Conservation (phyloP, 2,329 filamentous ascomycete species). For the Epichloe glyceriae region DNA sequence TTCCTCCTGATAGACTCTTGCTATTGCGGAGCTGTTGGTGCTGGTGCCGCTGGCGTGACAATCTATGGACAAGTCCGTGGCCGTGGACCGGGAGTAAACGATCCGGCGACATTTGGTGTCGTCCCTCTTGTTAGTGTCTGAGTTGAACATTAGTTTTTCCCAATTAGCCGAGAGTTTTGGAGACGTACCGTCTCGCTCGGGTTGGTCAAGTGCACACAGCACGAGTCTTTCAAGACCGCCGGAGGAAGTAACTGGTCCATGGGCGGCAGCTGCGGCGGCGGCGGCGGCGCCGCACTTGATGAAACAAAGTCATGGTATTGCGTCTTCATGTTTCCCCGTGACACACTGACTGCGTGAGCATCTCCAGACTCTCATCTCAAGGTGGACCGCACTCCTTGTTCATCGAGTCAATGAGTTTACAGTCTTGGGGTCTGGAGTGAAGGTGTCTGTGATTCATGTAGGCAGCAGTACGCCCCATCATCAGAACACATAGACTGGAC, state of each 20-base stretch:
- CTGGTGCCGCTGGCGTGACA: conserved; percentile 17
- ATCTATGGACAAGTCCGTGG: neutral
- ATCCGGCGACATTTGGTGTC: conserved; percentile 8
- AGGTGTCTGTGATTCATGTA: too few relatives aligned
- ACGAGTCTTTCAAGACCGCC: conserved; percentile 6
- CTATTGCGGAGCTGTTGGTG: conserved; percentile 23
- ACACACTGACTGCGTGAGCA: neutral
- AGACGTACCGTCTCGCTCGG: conserved; percentile 19
- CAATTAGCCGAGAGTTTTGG: too few relatives aligned
- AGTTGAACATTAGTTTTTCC: neutral
- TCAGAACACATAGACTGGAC: too few relatives aligned
- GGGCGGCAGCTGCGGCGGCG: neutral
- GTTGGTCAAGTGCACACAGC: conserved; percentile 6
- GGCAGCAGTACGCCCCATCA: too few relatives aligned
- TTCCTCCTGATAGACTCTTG: conserved; percentile 24
- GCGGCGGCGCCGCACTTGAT: neutral
- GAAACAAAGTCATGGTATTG: neutral
- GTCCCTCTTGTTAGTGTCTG: conserved; percentile 20
- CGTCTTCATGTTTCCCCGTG: neutral
- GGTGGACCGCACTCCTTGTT: too few relatives aligned
- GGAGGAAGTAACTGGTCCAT: conserved; percentile 5
- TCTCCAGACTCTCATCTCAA: too few relatives aligned
- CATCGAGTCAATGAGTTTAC: too few relatives aligned
- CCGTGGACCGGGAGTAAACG: conserved; percentile 17
- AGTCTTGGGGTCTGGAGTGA: too few relatives aligned